A percentile compares a stretch with the other conserved stretches of the same genome.
These are phyloP conservation scores for Rhizoclosmatium globosum DNA, from an alignment of 192 early-diverging fungal genomes.

Conservation along the genomic window DNA sequence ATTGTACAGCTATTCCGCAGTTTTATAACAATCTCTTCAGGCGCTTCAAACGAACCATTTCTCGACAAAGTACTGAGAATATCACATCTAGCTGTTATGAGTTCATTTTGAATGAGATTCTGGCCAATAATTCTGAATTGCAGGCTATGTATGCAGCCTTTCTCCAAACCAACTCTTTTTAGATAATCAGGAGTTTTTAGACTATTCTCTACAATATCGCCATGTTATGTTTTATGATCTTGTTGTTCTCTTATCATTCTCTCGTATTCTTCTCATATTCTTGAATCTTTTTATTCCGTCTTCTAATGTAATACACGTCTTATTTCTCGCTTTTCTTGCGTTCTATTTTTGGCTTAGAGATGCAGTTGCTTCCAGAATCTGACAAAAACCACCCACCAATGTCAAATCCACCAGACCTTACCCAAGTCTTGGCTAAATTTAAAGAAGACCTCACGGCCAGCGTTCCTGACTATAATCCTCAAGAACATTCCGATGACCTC, in stretches of 20 bases:
- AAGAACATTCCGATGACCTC: slow-evolving; percentile 63
- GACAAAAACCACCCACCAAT: background rate
- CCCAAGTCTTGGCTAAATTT: slow-evolving; percentile 22
- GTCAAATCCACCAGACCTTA: background rate
- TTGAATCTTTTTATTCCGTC: no score
- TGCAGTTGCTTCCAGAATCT: background rate
- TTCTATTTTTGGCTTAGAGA: background rate
- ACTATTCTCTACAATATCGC: no score
- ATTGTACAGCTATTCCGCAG: background rate
- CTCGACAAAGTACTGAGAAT: background rate
- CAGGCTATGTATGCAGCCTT: background rate
- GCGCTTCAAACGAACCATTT: background rate
- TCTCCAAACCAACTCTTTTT: background rate
- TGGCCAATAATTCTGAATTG: background rate
- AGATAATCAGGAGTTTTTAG: no score
- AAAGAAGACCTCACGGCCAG: background rate
- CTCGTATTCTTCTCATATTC: no score
- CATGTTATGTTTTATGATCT: no score
- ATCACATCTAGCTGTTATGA: slow-evolving; percentile 4
- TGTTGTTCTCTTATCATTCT: no score
- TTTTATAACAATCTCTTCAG: background rate
- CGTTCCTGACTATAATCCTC: slow-evolving; percentile 25
- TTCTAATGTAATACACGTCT: background rate
- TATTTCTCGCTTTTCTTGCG: background rate
- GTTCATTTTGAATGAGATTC: slow-evolving; percentile 6